phyloP scores from a whole-genome alignment of 106 monocot genomes.

The Alisma plantagoaquatica region DNA sequence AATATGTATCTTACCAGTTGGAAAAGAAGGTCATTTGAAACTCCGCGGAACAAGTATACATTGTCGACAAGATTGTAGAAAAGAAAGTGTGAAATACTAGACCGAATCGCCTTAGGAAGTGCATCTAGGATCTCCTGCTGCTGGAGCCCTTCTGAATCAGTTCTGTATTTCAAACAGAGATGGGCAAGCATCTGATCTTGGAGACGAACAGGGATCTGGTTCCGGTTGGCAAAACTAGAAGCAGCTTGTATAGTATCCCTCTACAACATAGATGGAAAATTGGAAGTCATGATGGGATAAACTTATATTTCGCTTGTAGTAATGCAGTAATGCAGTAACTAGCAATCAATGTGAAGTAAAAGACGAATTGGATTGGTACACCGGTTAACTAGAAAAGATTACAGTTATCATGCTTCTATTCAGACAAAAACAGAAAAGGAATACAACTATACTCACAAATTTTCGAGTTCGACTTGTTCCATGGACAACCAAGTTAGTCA shows the following conservation, averaged over 20 bases:
- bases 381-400: not conserved
- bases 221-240: conserved; percentile 72
- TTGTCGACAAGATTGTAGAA: conserved; percentile 66
- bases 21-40: conserved; percentile 76
- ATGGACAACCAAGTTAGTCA: conserved; percentile 24
- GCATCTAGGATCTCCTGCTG: conserved; percentile 85
- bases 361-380: not conserved
- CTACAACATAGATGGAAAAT: no score
- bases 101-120: conserved; percentile 81
- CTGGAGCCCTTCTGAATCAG: conserved; percentile 88
- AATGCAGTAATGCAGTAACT: not conserved
- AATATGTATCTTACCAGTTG: conserved; percentile 89
- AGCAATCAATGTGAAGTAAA: not conserved
- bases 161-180: conserved; percentile 74
- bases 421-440: not conserved
- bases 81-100: conserved; percentile 80
- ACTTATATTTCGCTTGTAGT: no score
- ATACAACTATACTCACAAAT: conserved; percentile 18
- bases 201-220: conserved; percentile 59
- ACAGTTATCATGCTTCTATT: not conserved
- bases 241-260: conserved; percentile 96
- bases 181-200: conserved; percentile 95
- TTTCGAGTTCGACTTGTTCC: conserved; percentile 16
- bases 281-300: no score
- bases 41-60: conserved; percentile 71